Percentiles rank a stretch among this genome's conserved stretches.
phyloP scores from a whole-genome alignment of 176 grass and related monocot genomes.

The Oryza officinalis region DNA sequence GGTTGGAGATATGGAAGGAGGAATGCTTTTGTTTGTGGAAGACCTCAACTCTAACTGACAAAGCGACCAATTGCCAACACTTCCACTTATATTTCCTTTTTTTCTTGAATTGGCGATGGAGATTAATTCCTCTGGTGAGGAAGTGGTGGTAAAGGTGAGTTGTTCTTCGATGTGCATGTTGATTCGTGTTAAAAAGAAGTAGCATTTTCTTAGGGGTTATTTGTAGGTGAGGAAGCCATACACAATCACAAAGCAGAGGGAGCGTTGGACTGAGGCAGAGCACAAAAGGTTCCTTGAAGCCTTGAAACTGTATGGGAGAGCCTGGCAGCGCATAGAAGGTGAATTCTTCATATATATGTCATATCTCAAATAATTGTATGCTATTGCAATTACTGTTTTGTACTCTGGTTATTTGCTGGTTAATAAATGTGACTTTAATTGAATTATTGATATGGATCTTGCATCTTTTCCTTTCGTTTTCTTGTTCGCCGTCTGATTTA shows the following conservation, averaged over 20 bases:
- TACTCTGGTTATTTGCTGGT: slow-evolving; percentile 12
- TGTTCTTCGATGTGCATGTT: slow-evolving; percentile 18
- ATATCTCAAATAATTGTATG: slow-evolving; percentile 14
- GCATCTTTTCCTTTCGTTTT: slow-evolving; percentile 29
- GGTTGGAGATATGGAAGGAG: slow-evolving; percentile 74
- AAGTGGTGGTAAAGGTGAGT: slow-evolving; percentile 78
- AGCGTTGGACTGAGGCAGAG: slow-evolving; percentile 95
- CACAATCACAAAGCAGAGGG: slow-evolving; percentile 95
- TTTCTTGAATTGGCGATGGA: slow-evolving; percentile 62
- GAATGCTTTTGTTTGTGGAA: slow-evolving; percentile 68
- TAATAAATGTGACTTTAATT: slow-evolving; percentile 27
- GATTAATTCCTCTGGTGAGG: slow-evolving; percentile 73
- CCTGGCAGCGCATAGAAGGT: slow-evolving; percentile 99
- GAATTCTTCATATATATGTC: slow-evolving; percentile 26
- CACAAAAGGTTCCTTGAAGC: slow-evolving; percentile 93
- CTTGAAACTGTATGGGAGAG: slow-evolving; percentile 90
- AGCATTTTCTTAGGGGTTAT: slow-evolving; percentile 17
- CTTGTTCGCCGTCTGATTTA: slow-evolving; percentile 25
- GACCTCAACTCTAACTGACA: slow-evolving; percentile 80
- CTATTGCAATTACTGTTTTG: slow-evolving; percentile 11
- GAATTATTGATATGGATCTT: slow-evolving; percentile 41
- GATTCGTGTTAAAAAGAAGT: slow-evolving; percentile 36
- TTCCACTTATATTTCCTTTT: slow-evolving; percentile 36
- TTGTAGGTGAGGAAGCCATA: slow-evolving; percentile 89
- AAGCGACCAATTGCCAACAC: slow-evolving; percentile 25